Evolutionary conservation across 768 basidiomycete species (phyloP), one percentile per base, ranked within the genome.

Genomic region (Leucocoprinus leucothites): DNA sequence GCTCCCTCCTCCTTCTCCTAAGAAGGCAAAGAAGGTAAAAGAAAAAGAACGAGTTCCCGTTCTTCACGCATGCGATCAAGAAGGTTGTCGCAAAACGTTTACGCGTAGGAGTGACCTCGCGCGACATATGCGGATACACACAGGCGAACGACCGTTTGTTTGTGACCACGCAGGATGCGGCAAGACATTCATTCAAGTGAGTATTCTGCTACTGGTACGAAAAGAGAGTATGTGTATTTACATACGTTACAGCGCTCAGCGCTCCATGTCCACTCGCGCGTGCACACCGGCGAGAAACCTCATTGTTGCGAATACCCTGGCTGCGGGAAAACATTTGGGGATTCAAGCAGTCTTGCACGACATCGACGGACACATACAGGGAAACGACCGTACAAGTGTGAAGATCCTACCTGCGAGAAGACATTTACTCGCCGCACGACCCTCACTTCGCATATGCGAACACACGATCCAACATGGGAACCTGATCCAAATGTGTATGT

Each of bases 231-330:
- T 45, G 31, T 42, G 53, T 46, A 52, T 57, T 63, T 48, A 60
- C 38, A 43, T 59, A 57, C 48, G 43, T 26, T 58, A 57, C 68
- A 96, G 89, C 85, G 91, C 51, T 94, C 92, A 18, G 93, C 93
- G 24, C 74, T 96, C 55, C 90, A 91, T 58, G 93, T 96, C 1
- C 94, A 96, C 67, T 76, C 80, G 48, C 85, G 94, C 18, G 91
- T 93, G 2, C 94, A 96, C 66, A 94, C 94, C 3, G 94, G 94
- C 36, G 94, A 96, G 73, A 91, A 92, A 63, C 94, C 94, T 9
- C 94, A 96, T 67, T 82, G 78, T 47, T 96, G 94, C 72, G 90
- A 92, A 73, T 92, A 93, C 67, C 89, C 88, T 2, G 89, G 84
- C 7, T 96, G 93, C 69, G 82, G 80, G 47, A 92, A 89, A 74